Conservation (phyloP, 2,329 filamentous ascomycete species). For the Phoma sp. region DNA sequence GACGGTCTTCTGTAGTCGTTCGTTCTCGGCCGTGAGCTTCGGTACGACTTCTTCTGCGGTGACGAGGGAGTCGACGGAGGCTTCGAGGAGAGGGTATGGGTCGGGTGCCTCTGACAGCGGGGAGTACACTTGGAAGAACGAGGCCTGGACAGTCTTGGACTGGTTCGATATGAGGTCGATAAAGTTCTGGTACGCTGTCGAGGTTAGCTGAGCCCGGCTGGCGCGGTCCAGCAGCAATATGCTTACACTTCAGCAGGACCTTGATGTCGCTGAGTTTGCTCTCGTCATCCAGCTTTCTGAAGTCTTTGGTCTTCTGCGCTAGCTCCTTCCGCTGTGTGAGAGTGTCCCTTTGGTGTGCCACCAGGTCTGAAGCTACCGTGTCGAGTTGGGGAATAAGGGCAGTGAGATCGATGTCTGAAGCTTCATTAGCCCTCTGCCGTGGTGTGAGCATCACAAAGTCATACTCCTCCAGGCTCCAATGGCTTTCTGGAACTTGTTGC, state of each 20-base stretch:
- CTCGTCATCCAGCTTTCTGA: constrained; percentile 89
- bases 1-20: constrained; percentile 82
- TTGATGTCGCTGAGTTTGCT: constrained; percentile 90
- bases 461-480: constrained; percentile 96
- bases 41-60: constrained; percentile 91
- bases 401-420: constrained; percentile 82
- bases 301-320: constrained; percentile 99
- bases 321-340: constrained; percentile 95
- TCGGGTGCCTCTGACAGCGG: constrained; percentile 94
- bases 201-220: constrained; percentile 21
- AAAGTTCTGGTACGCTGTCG: constrained; percentile 89
- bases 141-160: constrained; percentile 90
- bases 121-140: constrained; percentile 92
- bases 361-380: constrained; percentile 92
- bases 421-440: constrained; percentile 22
- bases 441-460: constrained; percentile 19
- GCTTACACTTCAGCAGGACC: constrained; percentile 79
- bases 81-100: constrained; percentile 94
- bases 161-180: constrained; percentile 97
- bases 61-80: constrained; percentile 92
- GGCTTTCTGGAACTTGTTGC: constrained; percentile 94
- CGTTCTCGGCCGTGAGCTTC: constrained; percentile 86
- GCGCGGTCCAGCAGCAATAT: neutral
- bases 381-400: constrained; percentile 85
- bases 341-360: constrained; percentile 92